Conservation (phyloP, 2,329 filamentous ascomycete species). For the Cordyceps militaris region DNA sequence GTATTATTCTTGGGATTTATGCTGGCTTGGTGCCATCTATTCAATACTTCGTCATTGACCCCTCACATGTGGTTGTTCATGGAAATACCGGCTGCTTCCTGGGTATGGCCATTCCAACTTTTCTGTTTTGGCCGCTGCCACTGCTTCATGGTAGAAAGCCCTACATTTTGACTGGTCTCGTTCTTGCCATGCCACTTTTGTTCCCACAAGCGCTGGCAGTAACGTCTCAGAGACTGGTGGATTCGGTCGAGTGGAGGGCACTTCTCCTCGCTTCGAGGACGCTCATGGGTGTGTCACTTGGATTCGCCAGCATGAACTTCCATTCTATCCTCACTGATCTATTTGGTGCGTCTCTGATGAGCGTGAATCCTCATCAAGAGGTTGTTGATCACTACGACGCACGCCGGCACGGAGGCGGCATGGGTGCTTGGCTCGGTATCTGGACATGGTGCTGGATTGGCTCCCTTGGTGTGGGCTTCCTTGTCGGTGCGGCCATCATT, state of each 20-base stretch:
- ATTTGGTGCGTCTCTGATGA: slow-evolving; percentile 70
- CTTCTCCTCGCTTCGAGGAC: slow-evolving; percentile 57
- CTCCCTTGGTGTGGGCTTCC: slow-evolving; percentile 64
- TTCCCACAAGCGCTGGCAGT: slow-evolving; percentile 69
- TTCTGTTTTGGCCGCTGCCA: slow-evolving; percentile 67
- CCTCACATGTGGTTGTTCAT: slow-evolving; percentile 58
- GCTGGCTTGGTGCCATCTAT: slow-evolving; percentile 72
- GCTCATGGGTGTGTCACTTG: slow-evolving; percentile 61
- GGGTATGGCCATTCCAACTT: slow-evolving; percentile 61
- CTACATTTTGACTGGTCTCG: slow-evolving; percentile 63
- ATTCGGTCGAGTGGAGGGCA: slow-evolving; percentile 48
- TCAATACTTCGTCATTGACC: slow-evolving; percentile 67
- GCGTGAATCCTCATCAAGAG: slow-evolving; percentile 64
- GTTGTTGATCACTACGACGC: slow-evolving; percentile 60
- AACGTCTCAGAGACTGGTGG: slow-evolving; percentile 47
- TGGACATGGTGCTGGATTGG: slow-evolving; percentile 75
- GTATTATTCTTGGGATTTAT: slow-evolving; percentile 67
- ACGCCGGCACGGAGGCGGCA: slow-evolving; percentile 66
- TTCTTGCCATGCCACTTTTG: slow-evolving; percentile 63
- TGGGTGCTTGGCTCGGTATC: slow-evolving; percentile 71
- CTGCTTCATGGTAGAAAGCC: slow-evolving; percentile 70
- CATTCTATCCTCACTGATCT: slow-evolving; percentile 65
- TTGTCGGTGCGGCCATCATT: slow-evolving; percentile 64
- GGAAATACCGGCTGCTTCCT: slow-evolving; percentile 69
- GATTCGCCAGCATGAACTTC: slow-evolving; percentile 73